These are phyloP conservation scores for Castanea sativa DNA, from an alignment of 306 rosid species.

Conservation along the genomic window DNA sequence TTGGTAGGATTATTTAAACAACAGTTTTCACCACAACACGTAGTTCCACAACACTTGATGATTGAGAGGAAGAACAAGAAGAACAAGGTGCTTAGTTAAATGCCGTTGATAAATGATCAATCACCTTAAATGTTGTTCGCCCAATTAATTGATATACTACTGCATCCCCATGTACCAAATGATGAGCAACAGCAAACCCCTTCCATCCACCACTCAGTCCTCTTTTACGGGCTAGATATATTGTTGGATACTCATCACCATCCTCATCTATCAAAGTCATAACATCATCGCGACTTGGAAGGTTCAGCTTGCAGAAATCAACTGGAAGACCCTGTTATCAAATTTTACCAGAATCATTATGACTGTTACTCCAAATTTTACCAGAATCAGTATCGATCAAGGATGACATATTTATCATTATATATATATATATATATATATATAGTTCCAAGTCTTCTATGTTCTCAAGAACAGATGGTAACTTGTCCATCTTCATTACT, in stretches of 20 bases:
- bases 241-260: constrained; percentile 45
- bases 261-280: constrained; percentile 61
- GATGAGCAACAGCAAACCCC: constrained; percentile 78
- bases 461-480: no score
- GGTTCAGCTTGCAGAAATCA: constrained; percentile 48
- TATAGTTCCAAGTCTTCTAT: no score
- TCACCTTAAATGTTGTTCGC: constrained; percentile 71
- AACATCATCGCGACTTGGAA: constrained; percentile 42
- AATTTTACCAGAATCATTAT: constrained; percentile 5
- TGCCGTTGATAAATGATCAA: constrained; percentile 7
- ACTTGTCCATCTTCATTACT: no score
- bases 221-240: constrained; percentile 50
- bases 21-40: no score
- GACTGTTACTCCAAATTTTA: no score
- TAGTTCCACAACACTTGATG: no score
- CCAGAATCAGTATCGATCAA: no score
- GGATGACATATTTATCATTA: no score
- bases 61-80: constrained; percentile 1
- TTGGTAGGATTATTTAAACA: no score
- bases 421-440: no score
- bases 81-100: neutral
- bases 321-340: constrained; percentile 62
- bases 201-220: constrained; percentile 87
- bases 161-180: constrained; percentile 79
- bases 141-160: constrained; percentile 59